These are phyloP conservation scores for Takakia lepidozioides DNA, from an alignment of 225 moss, liverwort and hornwort genomes.

Conservation along the genomic window DNA sequence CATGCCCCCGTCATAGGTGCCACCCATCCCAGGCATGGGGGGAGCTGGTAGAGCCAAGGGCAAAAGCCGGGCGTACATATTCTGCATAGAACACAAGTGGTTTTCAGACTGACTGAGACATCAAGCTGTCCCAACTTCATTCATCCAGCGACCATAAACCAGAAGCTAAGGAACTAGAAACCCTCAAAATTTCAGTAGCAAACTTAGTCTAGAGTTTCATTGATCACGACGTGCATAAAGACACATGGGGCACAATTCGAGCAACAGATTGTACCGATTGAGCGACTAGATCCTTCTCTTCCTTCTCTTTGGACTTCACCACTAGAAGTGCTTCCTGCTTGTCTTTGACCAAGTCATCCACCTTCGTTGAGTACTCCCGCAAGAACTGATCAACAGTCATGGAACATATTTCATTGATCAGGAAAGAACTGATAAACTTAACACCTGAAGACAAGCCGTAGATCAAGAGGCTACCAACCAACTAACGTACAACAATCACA, in stretches of 20 bases:
- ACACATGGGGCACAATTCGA: not conserved
- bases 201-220: no score
- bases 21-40: constrained; percentile 46
- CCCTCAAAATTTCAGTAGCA: no score
- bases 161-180: no score
- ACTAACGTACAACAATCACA: no score
- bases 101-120: no score
- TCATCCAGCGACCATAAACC: no score
- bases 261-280: not conserved
- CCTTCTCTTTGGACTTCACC: constrained; percentile 47
- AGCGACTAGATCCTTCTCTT: constrained; percentile 54
- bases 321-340: constrained; percentile 37
- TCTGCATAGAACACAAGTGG: constrained; percentile 27
- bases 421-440: no score
- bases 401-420: no score
- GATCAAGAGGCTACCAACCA: no score
- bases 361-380: constrained; percentile 79
- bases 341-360: constrained; percentile 66
- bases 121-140: no score
- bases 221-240: not conserved
- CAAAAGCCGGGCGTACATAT: constrained; percentile 82
- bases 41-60: constrained; percentile 86
- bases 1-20: constrained; percentile 50
- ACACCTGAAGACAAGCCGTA: no score
- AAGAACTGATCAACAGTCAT: constrained; percentile 59